A percentile compares a stretch with the other conserved stretches of the same genome.
Conservation (phyloP, 2,329 filamentous ascomycete genomes). For the Leptosphaerulina australis region DNA sequence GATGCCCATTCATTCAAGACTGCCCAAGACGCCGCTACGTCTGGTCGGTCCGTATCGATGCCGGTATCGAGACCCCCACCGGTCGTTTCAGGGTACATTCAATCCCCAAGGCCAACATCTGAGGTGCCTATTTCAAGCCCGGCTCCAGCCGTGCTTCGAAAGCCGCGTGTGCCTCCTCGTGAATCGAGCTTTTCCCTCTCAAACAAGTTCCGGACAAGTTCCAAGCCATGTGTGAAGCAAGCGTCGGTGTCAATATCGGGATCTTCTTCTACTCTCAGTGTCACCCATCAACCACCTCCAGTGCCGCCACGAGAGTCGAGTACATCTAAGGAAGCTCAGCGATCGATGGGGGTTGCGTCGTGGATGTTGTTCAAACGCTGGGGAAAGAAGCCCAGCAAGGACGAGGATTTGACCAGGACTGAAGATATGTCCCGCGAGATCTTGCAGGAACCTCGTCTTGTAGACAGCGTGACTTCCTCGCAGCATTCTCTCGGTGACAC, state of each 20-base stretch:
- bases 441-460: not conserved
- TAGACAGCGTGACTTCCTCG: not conserved
- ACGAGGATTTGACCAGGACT: conserved; percentile 11
- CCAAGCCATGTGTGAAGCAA: conserved; percentile 31
- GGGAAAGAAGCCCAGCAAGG: conserved; percentile 16
- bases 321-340: conserved; percentile 42
- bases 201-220: conserved; percentile 24
- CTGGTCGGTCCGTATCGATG: conserved; percentile 28
- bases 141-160: conserved; percentile 21
- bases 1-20: conserved; percentile 35
- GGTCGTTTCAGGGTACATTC: conserved; percentile 2
- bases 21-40: conserved; percentile 26
- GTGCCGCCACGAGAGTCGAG: conserved; percentile 44
- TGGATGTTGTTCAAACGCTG: conserved; percentile 36
- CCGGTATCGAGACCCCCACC: conserved; percentile 23
- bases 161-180: conserved; percentile 18
- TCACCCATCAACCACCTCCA: conserved; percentile 24
- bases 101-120: conserved; percentile 17
- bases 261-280: conserved; percentile 32
- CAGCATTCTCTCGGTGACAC: conserved; percentile 8
- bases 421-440: conserved; percentile 13
- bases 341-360: conserved; percentile 32
- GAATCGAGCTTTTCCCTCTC: conserved; percentile 31
- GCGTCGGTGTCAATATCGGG: conserved; percentile 28
- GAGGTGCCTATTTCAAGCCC: conserved; percentile 25